These are phyloP conservation scores for Eucommia ulmoides DNA, from an alignment of 257 asterid species.

Conservation along the genomic window DNA sequence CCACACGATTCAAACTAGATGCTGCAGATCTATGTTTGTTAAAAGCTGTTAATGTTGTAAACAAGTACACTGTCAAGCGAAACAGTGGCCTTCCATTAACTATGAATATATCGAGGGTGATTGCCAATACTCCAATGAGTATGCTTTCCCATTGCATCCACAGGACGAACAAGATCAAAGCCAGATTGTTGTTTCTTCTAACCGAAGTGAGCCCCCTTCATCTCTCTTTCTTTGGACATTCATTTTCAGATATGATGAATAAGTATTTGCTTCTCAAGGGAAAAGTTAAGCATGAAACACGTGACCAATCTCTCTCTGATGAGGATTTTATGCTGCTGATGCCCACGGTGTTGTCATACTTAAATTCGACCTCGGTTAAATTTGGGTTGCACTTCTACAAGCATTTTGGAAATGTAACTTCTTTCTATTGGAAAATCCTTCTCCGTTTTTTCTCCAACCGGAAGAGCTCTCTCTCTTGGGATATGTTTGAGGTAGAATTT, in stretches of 20 bases:
- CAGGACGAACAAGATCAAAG: constrained; percentile 36
- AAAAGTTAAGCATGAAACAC: constrained; percentile 19
- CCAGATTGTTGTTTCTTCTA: constrained; percentile 47
- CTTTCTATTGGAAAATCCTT: constrained; percentile 40
- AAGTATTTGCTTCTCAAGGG: constrained; percentile 17
- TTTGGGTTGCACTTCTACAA: constrained; percentile 27
- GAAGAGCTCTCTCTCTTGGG: constrained; percentile 39
- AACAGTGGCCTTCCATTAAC: constrained; percentile 23
- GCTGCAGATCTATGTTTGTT: constrained; percentile 58
- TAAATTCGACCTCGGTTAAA: constrained; percentile 30
- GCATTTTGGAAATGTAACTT: constrained; percentile 27
- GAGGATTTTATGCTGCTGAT: constrained; percentile 58
- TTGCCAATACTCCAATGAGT: constrained; percentile 36
- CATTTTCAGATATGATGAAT: constrained; percentile 32
- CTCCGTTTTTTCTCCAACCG: constrained; percentile 44
- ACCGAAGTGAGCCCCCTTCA: constrained; percentile 50
- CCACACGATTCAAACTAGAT: constrained; percentile 36
- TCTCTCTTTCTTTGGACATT: constrained; percentile 52
- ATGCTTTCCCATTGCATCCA: constrained; percentile 49
- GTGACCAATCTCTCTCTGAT: constrained; percentile 23
- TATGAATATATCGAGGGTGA: constrained; percentile 50
- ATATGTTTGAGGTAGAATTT: constrained; percentile 30
- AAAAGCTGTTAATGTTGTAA: constrained; percentile 52
- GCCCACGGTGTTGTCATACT: constrained; percentile 49
- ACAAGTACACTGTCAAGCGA: constrained; percentile 27